phyloP scores from a whole-genome alignment of 2,329 filamentous ascomycete genomes.

The Colletotrichum sp. region DNA sequence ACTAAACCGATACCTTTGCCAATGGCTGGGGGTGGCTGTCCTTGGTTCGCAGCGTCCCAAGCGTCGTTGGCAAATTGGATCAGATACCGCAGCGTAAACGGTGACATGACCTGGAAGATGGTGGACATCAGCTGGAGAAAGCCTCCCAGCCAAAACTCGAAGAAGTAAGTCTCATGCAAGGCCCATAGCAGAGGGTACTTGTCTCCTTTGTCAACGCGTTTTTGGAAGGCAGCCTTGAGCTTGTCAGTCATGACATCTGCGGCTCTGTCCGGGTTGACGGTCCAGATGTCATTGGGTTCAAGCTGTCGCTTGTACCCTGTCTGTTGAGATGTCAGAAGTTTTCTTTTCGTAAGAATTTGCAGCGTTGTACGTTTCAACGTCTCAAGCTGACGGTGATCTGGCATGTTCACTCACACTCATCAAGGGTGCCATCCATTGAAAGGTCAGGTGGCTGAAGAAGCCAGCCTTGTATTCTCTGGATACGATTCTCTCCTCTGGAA shows the following conservation, averaged over 20 bases:
- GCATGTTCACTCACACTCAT: conserved; percentile 67
- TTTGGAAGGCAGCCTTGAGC: conserved; percentile 71
- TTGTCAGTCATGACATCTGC: conserved; percentile 71
- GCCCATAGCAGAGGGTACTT: conserved; percentile 79
- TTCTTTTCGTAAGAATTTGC: not conserved
- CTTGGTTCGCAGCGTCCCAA: conserved; percentile 64
- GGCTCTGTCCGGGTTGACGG: conserved; percentile 80
- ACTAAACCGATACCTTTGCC: conserved; percentile 81
- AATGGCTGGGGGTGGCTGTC: conserved; percentile 66
- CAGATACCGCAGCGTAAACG: conserved; percentile 83
- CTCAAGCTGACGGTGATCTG: not conserved
- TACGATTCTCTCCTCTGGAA: conserved; percentile 55
- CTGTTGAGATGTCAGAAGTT: conserved; percentile 39
- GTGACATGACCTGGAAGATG: conserved; percentile 79
- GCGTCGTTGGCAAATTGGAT: conserved; percentile 85
- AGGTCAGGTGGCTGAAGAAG: conserved; percentile 77
- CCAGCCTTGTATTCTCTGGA: conserved; percentile 75
- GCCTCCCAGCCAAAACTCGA: conserved; percentile 87
- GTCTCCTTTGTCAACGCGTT: conserved; percentile 68
- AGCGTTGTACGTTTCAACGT: not conserved
- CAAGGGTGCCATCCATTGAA: conserved; percentile 88
- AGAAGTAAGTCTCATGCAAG: conserved; percentile 83
- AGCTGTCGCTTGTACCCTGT: conserved; percentile 85
- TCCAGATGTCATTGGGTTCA: conserved; percentile 85
- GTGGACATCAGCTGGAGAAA: conserved; percentile 74